Conservation (phyloP, 176 grass and related monocot species). For the Microstegium vimineum region DNA sequence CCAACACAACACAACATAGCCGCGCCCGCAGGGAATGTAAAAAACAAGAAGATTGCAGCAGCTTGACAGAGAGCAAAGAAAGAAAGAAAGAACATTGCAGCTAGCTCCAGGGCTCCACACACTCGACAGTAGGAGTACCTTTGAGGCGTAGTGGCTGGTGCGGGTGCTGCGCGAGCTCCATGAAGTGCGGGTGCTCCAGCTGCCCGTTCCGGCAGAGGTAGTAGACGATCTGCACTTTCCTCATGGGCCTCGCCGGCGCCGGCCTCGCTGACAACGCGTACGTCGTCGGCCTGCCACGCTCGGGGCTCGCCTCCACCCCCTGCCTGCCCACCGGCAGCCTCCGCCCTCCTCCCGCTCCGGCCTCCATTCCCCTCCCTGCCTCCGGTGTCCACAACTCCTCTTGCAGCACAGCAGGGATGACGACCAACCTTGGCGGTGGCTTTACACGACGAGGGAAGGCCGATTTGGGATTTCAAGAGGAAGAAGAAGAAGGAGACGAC, state of each 20-base stretch:
- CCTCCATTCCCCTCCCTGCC: conserved; percentile 31
- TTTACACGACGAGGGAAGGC: background rate
- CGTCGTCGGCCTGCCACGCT: conserved; percentile 37
- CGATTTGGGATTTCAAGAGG: background rate
- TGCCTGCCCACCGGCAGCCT: conserved; percentile 41
- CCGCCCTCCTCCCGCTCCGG: conserved; percentile 35
- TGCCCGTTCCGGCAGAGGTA: conserved; percentile 95
- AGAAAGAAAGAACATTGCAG: background rate
- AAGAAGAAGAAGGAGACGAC: background rate
- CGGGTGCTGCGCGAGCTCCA: conserved; percentile 78
- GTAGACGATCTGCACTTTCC: conserved; percentile 89
- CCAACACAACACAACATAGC: too few relatives aligned
- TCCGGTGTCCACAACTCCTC: too few relatives aligned
- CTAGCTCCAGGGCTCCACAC: background rate
- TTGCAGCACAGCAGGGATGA: background rate
- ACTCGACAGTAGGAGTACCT: conserved; percentile 24
- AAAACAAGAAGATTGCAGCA: background rate
- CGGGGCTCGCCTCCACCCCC: conserved; percentile 69
- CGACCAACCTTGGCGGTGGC: too few relatives aligned
- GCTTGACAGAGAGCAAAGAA: background rate
- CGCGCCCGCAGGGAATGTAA: too few relatives aligned
- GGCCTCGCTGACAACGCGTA: conserved; percentile 44
- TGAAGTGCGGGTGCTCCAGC: conserved; percentile 95
- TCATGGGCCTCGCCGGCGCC: conserved; percentile 48
- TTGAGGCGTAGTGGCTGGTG: conserved; percentile 89